Evolutionary conservation across 306 rosid species (phyloP).

Genomic region (Prunus padus): DNA sequence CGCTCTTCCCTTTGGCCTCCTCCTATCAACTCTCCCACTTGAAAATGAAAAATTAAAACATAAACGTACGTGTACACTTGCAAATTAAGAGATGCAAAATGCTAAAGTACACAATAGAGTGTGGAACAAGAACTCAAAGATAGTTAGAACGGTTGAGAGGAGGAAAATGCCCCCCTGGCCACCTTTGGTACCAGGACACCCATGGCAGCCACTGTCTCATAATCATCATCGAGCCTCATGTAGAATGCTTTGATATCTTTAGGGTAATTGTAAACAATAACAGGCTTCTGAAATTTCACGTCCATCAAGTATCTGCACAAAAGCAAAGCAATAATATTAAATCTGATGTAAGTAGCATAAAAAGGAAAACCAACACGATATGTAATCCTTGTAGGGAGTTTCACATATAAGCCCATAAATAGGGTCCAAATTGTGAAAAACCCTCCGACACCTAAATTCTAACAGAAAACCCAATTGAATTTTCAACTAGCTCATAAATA

Average conservation of each 20-base stretch:
- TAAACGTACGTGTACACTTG: neutral
- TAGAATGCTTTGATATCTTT: constrained; percentile 92
- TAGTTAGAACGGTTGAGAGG: neutral
- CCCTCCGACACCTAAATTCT: no score
- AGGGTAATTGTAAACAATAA: constrained; percentile 83
- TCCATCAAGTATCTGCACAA: constrained; percentile 74
- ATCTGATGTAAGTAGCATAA: constrained; percentile 27
- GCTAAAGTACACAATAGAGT: neutral
- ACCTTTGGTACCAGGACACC: constrained; percentile 66
- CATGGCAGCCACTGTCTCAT: constrained; percentile 85
- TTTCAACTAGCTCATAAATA: no score
- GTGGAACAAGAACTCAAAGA: no score
- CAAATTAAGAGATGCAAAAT: neutral
- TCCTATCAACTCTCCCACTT: neutral
- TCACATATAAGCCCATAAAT: no score
- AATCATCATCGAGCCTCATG: constrained; percentile 87
- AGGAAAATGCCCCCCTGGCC: neutral
- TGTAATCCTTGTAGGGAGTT: no score
- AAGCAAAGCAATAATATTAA: constrained; percentile 20
- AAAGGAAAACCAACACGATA: neutral
- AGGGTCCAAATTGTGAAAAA: no score
- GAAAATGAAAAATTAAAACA: neutral
- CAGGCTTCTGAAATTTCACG: constrained; percentile 82
- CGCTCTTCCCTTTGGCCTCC: neutral
- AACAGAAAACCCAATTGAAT: no score